Percentiles rank a stretch among this genome's conserved stretches.
These are phyloP conservation scores for Oenanthe javanica DNA, from an alignment of 140 eudicot species.

Conservation along the genomic window DNA sequence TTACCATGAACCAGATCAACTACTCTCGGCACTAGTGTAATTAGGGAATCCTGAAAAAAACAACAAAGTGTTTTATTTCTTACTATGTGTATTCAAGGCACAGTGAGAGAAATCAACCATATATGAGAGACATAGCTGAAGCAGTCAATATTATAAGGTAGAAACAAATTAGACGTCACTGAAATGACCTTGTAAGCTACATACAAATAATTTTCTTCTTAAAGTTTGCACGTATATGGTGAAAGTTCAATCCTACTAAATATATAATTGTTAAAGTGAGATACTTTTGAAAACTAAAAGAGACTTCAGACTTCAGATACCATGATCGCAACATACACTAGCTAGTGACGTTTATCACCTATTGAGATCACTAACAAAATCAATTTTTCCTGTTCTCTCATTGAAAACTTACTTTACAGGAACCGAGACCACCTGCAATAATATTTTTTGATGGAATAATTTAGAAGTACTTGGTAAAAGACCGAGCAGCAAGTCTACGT, in stretches of 20 bases:
- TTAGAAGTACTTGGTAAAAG: background rate
- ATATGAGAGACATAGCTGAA: background rate
- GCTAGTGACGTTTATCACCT: background rate
- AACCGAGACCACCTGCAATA: background rate
- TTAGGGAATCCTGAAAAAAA: slow-evolving; percentile 46
- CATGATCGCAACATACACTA: background rate
- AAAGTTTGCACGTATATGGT: background rate
- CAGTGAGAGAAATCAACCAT: background rate
- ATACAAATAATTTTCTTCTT: background rate
- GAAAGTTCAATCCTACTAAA: background rate
- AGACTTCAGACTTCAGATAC: background rate
- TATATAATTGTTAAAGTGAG: background rate
- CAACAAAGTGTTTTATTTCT: background rate
- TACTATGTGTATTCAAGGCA: background rate
- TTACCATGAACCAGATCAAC: slow-evolving; percentile 59
- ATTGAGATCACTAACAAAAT: background rate
- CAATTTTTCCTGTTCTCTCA: background rate
- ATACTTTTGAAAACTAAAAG: background rate
- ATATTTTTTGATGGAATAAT: background rate
- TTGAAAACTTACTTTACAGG: background rate
- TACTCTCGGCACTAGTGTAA: slow-evolving; percentile 60
- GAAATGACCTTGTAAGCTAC: background rate
- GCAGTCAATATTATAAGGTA: background rate
- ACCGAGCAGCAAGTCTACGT: slow-evolving; percentile 7
- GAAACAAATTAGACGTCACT: background rate